Base-by-base conservation (phyloP, 805 yeast species). In the Saturnispora mendoncae region DNA sequence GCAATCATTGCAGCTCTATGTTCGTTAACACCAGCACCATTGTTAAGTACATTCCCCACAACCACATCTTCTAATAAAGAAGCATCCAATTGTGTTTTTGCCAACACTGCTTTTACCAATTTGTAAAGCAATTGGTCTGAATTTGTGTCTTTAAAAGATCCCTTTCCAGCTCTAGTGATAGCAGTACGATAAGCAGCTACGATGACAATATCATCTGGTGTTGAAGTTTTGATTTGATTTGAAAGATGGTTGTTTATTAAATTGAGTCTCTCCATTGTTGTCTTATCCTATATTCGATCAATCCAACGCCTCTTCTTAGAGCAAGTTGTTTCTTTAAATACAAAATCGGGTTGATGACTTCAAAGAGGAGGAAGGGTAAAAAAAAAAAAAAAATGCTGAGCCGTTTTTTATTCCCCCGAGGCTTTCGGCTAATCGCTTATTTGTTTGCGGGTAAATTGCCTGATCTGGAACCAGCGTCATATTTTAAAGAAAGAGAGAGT, bases 11-110 rank as follows among this genome's bases (percentile, higher is more conserved):
- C 96, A 37, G 94, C 95, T 53, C 97, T 72, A 65, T 85, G 95
- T 65, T 88, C 97, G 43, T 82, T 81, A 41, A 92, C 95, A 54
- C 97, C 97, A 19, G 97, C 94, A 38, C 95, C 95, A 36, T 76
- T 74, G 66, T 88, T 86, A 57, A 88, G 72, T 21, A 90, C 97
- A 61, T 90, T 90, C 51, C 97, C 97, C 48, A 85, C 80, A 25
- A 80, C 80, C 44, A 90, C 80, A 55, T 90, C 97, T 52, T 82
- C 94, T 46, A 90, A 78, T 50, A 76, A 57, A 43, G 52, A 48
- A 24, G 63, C 60, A 51, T 74, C 77, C 34, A 74, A 64, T 42
- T 76, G 74, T 10, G 76, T 56, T 36, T 68, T 63, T 47, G 69
- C 71, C 44, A 88, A 58, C 48, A 84, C 71, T 31, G 75, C 82